Base-by-base conservation (phyloP, 179 eudicot genomes). In the Carnegiea gigantea region DNA sequence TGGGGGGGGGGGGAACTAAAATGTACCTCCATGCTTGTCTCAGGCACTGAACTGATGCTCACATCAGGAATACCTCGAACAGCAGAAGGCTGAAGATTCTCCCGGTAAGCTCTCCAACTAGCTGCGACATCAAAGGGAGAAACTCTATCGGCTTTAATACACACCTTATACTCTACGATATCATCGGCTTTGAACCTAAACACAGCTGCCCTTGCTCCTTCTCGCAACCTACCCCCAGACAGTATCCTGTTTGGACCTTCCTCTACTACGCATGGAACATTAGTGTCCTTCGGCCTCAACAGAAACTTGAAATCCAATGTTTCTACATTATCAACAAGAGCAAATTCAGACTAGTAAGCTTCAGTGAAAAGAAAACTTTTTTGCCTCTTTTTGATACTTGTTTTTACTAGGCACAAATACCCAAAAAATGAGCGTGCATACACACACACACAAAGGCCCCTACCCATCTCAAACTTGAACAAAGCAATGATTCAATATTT, bases 111-210 rank as follows among this genome's bases (percentile, higher is more conserved):
- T 82, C 99, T 89, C 99, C 99, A 96, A 88, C 99, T 93, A 54
- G 98, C 97, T 13, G 98, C 99, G 75, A 96, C 93, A 87, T 94
- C 98, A 80, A 96, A 94, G 1, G 99, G 99, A 1, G 98, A 96
- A 76, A 96, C 93, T 78, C 94, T 89, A 72, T 88, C 99, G 0
- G 95, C 97, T 30, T 93, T 92, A 75, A 94, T 89, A 80, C 89
- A 86, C 73, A 96, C 95, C 87, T 88, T 88, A 82, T 92, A 92
- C 86, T 96, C 98, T 28, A 92, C 73, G 62, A 88, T 84, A 59
- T 82, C 98, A 20, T 93, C 94, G 5, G 75, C 83, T 65, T 72
- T 91, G 86, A 94, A 75, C 90, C 83, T 92, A 89, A 96, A 96
- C 54, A 90, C 12, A 15, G 99, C 99, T 18, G 85, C 80, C 85